phyloP scores from a whole-genome alignment of 2,329 filamentous ascomycete species.

The Paecilomyces niveus region DNA sequence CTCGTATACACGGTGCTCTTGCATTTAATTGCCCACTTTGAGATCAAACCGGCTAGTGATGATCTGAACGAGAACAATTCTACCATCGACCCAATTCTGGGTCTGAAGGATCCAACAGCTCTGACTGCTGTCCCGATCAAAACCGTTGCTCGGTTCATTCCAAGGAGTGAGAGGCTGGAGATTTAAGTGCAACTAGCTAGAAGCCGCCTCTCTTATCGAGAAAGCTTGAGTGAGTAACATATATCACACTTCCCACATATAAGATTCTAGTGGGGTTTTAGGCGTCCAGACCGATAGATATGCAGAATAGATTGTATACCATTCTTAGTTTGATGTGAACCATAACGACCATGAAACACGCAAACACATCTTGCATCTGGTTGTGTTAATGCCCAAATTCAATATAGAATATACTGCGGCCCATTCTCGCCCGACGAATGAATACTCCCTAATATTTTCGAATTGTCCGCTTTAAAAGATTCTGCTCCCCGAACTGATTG shows the following conservation, averaged over 20 bases:
- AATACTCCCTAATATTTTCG: background rate
- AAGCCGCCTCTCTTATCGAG: background rate
- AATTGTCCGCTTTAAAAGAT: background rate
- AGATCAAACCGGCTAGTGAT: constrained; percentile 3
- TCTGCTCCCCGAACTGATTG: background rate
- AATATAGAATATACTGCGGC: background rate
- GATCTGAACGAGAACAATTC: background rate
- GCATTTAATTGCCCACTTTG: constrained; percentile 6
- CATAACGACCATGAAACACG: too few species aligned
- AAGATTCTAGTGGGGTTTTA: too few species aligned
- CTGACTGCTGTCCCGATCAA: background rate
- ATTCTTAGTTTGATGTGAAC: too few species aligned
- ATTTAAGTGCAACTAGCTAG: background rate
- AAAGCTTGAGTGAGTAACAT: too few species aligned
- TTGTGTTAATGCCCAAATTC: too few species aligned
- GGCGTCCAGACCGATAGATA: too few species aligned
- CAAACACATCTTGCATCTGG: too few species aligned
- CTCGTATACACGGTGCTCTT: constrained; percentile 5
- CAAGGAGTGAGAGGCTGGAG: background rate
- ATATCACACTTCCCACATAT: too few species aligned
- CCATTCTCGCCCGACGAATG: background rate
- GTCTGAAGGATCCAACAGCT: background rate
- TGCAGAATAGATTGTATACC: too few species aligned
- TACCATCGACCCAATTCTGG: constrained; percentile 1
- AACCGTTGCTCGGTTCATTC: constrained; percentile 3